Conservation (phyloP, 177 flowering plant species). For the Telopea speciosissima region DNA sequence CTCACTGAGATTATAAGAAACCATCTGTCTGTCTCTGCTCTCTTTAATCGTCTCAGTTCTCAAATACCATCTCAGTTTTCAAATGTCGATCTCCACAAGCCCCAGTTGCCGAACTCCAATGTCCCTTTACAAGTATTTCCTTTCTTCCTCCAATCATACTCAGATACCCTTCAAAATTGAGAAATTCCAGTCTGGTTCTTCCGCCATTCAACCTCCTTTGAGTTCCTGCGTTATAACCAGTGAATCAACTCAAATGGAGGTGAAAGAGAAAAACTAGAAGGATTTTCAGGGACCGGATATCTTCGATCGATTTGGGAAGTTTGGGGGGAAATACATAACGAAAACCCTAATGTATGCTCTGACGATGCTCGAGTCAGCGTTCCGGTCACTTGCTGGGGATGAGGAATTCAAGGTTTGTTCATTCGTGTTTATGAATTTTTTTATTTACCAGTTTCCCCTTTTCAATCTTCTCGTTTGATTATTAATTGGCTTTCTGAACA, state of each 20-base stretch:
- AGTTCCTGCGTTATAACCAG: constrained; percentile 28
- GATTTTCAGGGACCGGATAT: constrained; percentile 53
- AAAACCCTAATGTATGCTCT: constrained; percentile 86
- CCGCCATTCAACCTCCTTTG: constrained; percentile 11
- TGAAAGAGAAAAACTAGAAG: constrained; percentile 12
- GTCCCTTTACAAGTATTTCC: neutral
- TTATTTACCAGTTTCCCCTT: neutral
- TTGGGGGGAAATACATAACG: constrained; percentile 85
- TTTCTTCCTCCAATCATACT: constrained; percentile 1
- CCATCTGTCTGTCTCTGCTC: too few species aligned
- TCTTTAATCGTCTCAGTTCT: too few species aligned
- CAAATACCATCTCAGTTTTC: too few species aligned
- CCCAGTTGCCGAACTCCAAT: too few species aligned
- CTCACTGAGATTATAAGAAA: too few species aligned
- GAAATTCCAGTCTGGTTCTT: constrained; percentile 10
- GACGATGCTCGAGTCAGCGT: constrained; percentile 69
- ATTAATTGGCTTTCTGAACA: neutral
- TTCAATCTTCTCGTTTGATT: neutral
- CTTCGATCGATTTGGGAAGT: constrained; percentile 75
- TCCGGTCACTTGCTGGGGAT: constrained; percentile 46
- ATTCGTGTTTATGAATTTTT: too few species aligned
- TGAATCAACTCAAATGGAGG: constrained; percentile 22
- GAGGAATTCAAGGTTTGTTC: constrained; percentile 55
- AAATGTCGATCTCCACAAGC: neutral
- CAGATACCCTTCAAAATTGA: constrained; percentile 14